Evolutionary conservation across 768 basidiomycete species (phyloP).

Genomic region (Kwoniella shandongensis): DNA sequence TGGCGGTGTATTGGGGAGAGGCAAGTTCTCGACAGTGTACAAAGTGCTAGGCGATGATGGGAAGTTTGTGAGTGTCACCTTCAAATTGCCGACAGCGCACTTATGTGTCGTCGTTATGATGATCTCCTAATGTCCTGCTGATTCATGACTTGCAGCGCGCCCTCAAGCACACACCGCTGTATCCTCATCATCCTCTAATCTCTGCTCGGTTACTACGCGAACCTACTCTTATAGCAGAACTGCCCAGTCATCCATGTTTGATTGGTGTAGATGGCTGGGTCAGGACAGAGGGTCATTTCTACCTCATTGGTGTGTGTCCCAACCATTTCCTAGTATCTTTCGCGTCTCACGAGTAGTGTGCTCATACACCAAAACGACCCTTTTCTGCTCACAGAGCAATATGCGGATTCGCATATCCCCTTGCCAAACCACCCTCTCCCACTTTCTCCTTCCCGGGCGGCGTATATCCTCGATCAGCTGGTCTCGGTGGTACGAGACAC

Average conservation of each 20-base stretch:
- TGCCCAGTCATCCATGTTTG: conserved; percentile 56
- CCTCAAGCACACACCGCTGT: conserved; percentile 56
- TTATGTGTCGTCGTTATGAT: background rate
- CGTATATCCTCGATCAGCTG: conserved; percentile 55
- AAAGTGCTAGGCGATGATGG: conserved; percentile 51
- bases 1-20: conserved; percentile 52
- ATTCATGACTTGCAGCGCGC: conserved; percentile 49
- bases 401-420: conserved; percentile 52
- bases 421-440: conserved; percentile 36
- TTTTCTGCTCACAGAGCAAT: conserved; percentile 32
- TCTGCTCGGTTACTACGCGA: conserved; percentile 55
- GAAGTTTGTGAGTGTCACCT: conserved; percentile 40
- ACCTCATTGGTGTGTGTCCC: conserved; percentile 53
- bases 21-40: conserved; percentile 56
- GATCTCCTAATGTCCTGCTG: background rate
- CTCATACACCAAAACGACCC: conserved; percentile 21
- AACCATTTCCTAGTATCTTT: too few species aligned
- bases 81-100: too few species aligned
- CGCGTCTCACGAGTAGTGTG: too few species aligned
- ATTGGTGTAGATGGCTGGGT: conserved; percentile 56
- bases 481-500: conserved; percentile 52
- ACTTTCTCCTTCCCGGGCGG: conserved; percentile 36
- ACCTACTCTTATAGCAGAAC: conserved; percentile 55
- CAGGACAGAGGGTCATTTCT: conserved; percentile 55
- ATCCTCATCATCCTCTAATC: conserved; percentile 58